Base-by-base conservation (phyloP, 2,329 filamentous ascomycete genomes). In the Neophaeococcomyces aloes region DNA sequence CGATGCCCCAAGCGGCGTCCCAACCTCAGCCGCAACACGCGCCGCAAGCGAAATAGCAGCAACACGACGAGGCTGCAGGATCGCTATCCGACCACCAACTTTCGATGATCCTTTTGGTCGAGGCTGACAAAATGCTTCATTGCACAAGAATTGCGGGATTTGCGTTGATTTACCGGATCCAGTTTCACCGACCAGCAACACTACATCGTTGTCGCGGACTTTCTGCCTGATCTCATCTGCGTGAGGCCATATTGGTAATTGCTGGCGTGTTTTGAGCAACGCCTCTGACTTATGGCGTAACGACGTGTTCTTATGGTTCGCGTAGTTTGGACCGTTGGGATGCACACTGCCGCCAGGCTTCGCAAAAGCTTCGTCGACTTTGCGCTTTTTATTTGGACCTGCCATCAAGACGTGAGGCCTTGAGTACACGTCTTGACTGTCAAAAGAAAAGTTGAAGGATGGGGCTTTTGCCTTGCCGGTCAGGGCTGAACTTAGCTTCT, bases 81-180 rank as follows among this genome's bases (percentile, higher is more conserved):
- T 86, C 6, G 88, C 91, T 51, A 98, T 86, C 56, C 84, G 81
- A 0, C 86, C 85, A 8, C 83, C 83, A 2, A 87, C 76, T 8
- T 61, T 65, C 23, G 23, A 27, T 27, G n/a, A n/a, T n/a, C n/a
- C n/a, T n/a, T n/a, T n/a, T n/a, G n/a, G 76, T 45, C 70, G 71
- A 29, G 71, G 74, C 42, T 68, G 71, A 61, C 87, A 94, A 87
- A 88, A 96, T 5, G 76, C 65, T 57, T 95, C 84, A 19, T 71
- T 67, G 35, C 82, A 76, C 6, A 98, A 68, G 50, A 94, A 95
- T 57, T 96, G 91, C 0, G 91, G 89, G 0, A 95, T 81, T 63
- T 98, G 91, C 0, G 91, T 98, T 67, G 85, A 93, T 66, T 98
- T 98, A 59, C 91, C 91, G 11, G 86, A 94, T 60, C 91, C 91